Evolutionary conservation across 352 stramenopile species (phyloP).

Genomic region (Globisporangium acanthophoron): DNA sequence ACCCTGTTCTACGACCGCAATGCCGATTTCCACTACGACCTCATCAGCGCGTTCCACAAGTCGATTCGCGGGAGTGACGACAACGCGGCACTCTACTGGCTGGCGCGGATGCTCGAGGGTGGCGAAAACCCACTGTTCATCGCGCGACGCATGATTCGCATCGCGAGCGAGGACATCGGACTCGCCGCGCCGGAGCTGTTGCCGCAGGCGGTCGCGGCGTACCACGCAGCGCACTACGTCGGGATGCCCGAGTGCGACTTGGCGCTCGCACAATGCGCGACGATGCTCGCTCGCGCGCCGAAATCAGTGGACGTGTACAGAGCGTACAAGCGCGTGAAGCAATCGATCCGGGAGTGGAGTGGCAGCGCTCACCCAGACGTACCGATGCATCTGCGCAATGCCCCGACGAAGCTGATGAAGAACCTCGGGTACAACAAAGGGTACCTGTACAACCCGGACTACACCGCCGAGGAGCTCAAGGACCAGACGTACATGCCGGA

Average conservation of each 20-base stretch:
- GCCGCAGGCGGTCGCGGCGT: constrained; percentile 57
- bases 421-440: constrained; percentile 69
- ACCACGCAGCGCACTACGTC: constrained; percentile 69
- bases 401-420: constrained; percentile 75
- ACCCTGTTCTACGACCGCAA: constrained; percentile 83
- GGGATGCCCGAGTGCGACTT: constrained; percentile 87
- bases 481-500: constrained; percentile 84
- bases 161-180: constrained; percentile 83
- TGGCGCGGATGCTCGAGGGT: constrained; percentile 82
- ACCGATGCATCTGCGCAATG: constrained; percentile 77
- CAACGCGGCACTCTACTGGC: constrained; percentile 80
- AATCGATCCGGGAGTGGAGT: constrained; percentile 49
- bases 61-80: constrained; percentile 78
- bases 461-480: constrained; percentile 50
- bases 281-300: constrained; percentile 67
- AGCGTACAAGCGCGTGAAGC: constrained; percentile 77
- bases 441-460: constrained; percentile 85
- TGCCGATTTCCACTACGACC: constrained; percentile 83
- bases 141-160: constrained; percentile 72
- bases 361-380: constrained; percentile 60
- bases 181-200: constrained; percentile 66
- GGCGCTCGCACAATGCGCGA: constrained; percentile 72
- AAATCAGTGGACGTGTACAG: constrained; percentile 84
- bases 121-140: constrained; percentile 84
- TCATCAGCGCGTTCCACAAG: constrained; percentile 84